Base-by-base conservation (phyloP, 75 land plant species). In the Pinus taeda region DNA sequence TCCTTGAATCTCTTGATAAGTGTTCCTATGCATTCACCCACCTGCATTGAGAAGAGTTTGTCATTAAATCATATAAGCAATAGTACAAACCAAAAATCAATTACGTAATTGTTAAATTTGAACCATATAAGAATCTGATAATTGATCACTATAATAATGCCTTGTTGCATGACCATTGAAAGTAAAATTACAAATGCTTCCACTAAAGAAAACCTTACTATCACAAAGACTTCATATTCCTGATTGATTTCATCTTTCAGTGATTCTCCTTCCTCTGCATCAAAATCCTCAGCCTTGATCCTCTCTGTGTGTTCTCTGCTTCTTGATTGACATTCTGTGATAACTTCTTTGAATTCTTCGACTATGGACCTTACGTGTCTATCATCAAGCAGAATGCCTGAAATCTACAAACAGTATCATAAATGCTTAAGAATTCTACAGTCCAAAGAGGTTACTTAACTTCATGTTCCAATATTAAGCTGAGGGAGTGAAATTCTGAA, bases 191-290 rank as follows among this genome's bases (percentile, higher is more conserved):
- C 55, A 49, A 49, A 49, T 11, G 1, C 55, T 49, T 49, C 9
- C 11, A 49, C 12, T 49, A 49, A 9, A 1, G 22, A 21, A n/a
- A 22, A n/a, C 45, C 13, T 33, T 69, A 82, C 86, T 80, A 82
- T 84, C 15, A 82, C 86, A 78, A 85, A 85, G 21, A 85, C 76
- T 70, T 85, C 86, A 57, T 85, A 81, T 65, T 85, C 86, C 58
- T 81, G 84, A 33, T 82, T 84, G 59, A 82, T 81, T 60, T 85
- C 86, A 56, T 78, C 80, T 59, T 85, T 72, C 29, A 85, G 85
- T 33, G 82, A 66, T 64, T 85, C 86, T 5, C 77, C 73, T 81
- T 85, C 86, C 77, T 85, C 86, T 33, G 80, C 86, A 82, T 81
- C 86, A 71, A 85, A 85, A 57, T 85, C 86, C 56, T 85, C 86